A percentile compares a stretch with the other conserved stretches of the same genome.
These are phyloP conservation scores for Mycena albidolilacea DNA, from an alignment of 768 basidiomycete species.

Conservation along the genomic window DNA sequence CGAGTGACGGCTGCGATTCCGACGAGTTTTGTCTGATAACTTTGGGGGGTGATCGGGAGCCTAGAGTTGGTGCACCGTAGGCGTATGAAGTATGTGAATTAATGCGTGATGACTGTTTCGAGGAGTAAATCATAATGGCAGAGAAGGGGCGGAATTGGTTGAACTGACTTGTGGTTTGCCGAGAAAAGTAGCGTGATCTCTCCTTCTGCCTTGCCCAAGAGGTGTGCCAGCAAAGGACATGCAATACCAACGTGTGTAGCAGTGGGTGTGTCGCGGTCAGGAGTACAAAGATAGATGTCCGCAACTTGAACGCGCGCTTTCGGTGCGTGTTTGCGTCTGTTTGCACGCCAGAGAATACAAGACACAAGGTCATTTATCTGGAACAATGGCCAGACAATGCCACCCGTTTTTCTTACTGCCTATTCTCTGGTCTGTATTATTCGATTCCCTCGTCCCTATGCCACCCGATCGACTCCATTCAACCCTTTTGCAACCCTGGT, in stretches of 20 bases:
- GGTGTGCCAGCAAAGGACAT: conserved; percentile 93
- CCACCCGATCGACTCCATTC: conserved; percentile 9
- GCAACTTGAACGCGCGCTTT: conserved; percentile 35
- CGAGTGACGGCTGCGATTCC: conserved; percentile 53
- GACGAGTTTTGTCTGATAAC: conserved; percentile 62
- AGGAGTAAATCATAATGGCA: neutral
- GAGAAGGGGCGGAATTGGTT: neutral
- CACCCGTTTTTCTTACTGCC: neutral
- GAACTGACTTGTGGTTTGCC: conserved; percentile 63
- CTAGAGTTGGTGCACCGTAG: conserved; percentile 76
- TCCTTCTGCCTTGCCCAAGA: conserved; percentile 87
- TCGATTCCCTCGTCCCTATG: neutral
- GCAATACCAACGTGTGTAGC: conserved; percentile 50
- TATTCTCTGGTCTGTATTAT: neutral
- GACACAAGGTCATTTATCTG: neutral
- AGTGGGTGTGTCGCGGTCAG: conserved; percentile 5
- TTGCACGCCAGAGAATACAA: neutral
- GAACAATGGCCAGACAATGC: conserved; percentile 9
- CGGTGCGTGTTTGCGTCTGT: conserved; percentile 42
- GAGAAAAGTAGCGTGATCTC: conserved; percentile 85
- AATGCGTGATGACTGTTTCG: conserved; percentile 50
- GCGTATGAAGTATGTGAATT: conserved; percentile 74
- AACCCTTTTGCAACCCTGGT: neutral
- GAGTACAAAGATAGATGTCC: conserved; percentile 1
- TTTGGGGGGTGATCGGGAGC: conserved; percentile 74